Evolutionary conservation across 192 early-diverging fungal genomes (phyloP), one percentile per base, ranked within the genome.

Genomic region (Backusella sp.): DNA sequence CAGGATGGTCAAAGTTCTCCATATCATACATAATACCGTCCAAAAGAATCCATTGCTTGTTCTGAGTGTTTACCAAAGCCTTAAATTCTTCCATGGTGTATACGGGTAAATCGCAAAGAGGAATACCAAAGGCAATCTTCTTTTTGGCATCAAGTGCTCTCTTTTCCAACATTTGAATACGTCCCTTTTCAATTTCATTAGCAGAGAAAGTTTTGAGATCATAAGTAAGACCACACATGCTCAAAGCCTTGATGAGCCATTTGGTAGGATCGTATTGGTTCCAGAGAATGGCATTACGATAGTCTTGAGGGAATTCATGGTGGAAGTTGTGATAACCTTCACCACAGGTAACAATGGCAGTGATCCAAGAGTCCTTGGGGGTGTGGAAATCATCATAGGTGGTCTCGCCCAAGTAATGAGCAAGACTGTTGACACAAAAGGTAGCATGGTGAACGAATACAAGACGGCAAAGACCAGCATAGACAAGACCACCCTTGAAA

Each of bases 241-340:
- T 83, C 70, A 84, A 82, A 44, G 77, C 6, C 52, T 81, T 85
- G 56, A 95, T 94, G 34, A 95, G 76, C 94, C 94, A 95, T 84
- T 95, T 95, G 75, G 93, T 94, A 36, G 94, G 94, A 74, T 95
- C 93, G 72, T 93, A 94, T 82, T 94, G 91, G 71, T 90, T 92
- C 79, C 88, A 90, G 66, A 82, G 77, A 74, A 94, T 93, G 39
- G 92, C 94, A 74, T 95, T 95, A 52, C 94, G 90, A 84, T 94
- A 95, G 79, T 95, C 94, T 73, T 91, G 87, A 66, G 94, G 94
- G 84, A 94, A 95, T 82, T 94, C 88, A 83, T 95, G 94, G 78
- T 95, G 94, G 81, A 92, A 93, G 84, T 95, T 95, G 88, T 95
- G 94, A 82, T 94, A 93, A 15, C 93, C 94, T 78, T 95, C 94